phyloP scores from a whole-genome alignment of 352 stramenopile species.

The Blastocystis sp. region DNA sequence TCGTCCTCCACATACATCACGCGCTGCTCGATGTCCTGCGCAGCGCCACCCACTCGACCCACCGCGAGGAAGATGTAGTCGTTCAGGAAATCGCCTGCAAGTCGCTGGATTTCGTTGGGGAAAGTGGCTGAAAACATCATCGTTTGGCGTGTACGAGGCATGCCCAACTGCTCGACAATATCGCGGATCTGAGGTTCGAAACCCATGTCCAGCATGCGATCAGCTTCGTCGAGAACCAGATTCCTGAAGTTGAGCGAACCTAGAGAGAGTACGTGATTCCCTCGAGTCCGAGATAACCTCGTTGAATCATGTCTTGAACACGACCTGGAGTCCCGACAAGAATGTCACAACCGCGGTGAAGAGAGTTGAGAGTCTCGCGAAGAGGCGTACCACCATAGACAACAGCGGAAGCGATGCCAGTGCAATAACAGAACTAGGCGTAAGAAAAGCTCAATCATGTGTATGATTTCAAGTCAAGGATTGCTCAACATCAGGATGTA shows the following conservation, averaged over 20 bases:
- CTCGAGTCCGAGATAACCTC: constrained; percentile 80
- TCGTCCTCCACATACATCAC: constrained; percentile 92
- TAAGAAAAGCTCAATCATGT: background rate
- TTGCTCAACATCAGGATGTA: constrained; percentile 63
- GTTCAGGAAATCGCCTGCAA: constrained; percentile 91
- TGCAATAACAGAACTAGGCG: constrained; percentile 87
- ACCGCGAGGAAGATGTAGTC: constrained; percentile 99
- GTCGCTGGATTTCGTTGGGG: constrained; percentile 86
- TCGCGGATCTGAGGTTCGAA: constrained; percentile 96
- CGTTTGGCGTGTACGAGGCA: constrained; percentile 83
- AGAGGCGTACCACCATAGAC: constrained; percentile 87
- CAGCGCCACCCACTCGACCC: constrained; percentile 89
- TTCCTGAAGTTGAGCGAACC: constrained; percentile 65
- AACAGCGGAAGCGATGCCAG: constrained; percentile 83
- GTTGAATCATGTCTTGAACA: constrained; percentile 91
- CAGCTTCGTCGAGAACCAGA: constrained; percentile 96
- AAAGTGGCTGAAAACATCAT: constrained; percentile 99
- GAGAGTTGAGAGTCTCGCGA: constrained; percentile 73
- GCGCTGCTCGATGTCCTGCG: constrained; percentile 93
- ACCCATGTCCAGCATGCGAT: constrained; percentile 99
- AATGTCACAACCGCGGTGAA: constrained; percentile 87
- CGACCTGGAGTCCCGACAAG: constrained; percentile 92
- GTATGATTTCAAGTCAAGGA: too few species aligned
- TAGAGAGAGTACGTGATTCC: constrained; percentile 72
- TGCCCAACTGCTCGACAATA: constrained; percentile 87